These are phyloP conservation scores for Helicostylum pulchrum DNA, from an alignment of 192 early-diverging fungal genomes.

Conservation along the genomic window DNA sequence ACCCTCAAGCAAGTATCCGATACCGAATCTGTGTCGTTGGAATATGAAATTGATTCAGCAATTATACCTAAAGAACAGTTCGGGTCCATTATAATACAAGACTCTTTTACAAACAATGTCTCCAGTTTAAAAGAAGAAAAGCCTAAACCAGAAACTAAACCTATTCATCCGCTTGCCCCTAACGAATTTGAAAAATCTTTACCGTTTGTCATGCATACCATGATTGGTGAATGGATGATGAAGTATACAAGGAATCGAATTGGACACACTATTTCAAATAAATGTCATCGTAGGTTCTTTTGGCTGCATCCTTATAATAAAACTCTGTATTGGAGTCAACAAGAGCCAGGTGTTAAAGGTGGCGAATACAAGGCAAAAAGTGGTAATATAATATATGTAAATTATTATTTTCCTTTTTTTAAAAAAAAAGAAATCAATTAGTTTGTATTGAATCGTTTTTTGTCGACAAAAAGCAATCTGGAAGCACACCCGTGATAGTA, in stretches of 20 bases:
- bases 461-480: conserved; percentile 27
- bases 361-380: conserved; percentile 44
- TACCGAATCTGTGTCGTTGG: not conserved
- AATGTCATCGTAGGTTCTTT: conserved; percentile 68
- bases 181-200: not conserved
- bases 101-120: no score
- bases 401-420: not conserved
- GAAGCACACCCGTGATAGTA: conserved; percentile 47
- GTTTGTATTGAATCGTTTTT: conserved; percentile 34
- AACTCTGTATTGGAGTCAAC: conserved; percentile 72
- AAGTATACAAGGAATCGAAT: conserved; percentile 64
- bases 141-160: not conserved
- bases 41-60: not conserved
- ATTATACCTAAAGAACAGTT: no score
- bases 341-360: conserved; percentile 50
- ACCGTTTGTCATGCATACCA: conserved; percentile 66
- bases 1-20: not conserved
- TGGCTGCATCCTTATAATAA: conserved; percentile 84
- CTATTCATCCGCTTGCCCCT: not conserved
- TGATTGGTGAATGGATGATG: conserved; percentile 77
- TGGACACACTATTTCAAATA: conserved; percentile 48
- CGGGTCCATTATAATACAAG: no score
- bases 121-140: no score
- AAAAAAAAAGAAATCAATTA: not conserved
- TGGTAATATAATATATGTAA: conserved; percentile 34